Conservation (phyloP, 1,139 yeast genomes). For the Zygosaccharomyces sapae region DNA sequence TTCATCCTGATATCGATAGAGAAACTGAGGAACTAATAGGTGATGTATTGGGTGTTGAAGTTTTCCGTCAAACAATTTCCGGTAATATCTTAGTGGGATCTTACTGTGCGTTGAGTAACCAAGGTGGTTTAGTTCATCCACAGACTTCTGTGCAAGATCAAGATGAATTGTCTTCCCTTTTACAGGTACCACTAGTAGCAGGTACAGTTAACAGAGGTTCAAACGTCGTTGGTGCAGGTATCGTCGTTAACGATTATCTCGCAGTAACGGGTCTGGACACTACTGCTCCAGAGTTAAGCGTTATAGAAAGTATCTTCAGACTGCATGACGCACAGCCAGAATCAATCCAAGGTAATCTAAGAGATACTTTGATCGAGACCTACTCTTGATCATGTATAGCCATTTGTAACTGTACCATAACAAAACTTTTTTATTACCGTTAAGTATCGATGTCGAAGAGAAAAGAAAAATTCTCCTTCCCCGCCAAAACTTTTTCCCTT, state of each 20-base stretch:
- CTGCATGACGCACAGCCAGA: conserved; percentile 87
- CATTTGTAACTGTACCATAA: conserved; percentile 4
- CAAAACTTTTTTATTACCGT: background rate
- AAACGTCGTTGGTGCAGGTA: conserved; percentile 95
- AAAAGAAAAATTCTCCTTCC: background rate
- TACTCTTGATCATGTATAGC: conserved; percentile 42
- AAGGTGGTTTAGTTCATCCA: conserved; percentile 98
- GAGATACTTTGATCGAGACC: conserved; percentile 89
- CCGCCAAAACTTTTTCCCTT: background rate
- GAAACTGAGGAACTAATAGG: conserved; percentile 98
- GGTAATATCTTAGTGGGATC: conserved; percentile 97
- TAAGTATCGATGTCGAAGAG: background rate
- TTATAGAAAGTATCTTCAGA: conserved; percentile 91
- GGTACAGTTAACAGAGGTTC: conserved; percentile 99
- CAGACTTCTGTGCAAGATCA: conserved; percentile 96
- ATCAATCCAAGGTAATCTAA: conserved; percentile 73
- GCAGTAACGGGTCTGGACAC: conserved; percentile 97
- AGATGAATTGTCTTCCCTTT: conserved; percentile 90
- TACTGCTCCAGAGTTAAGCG: conserved; percentile 97
- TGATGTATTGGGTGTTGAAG: conserved; percentile 98
- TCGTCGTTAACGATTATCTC: conserved; percentile 98
- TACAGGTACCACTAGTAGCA: conserved; percentile 97
- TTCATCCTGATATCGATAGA: conserved; percentile 98
- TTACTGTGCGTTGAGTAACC: conserved; percentile 90
- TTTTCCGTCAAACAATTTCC: conserved; percentile 97